Evolutionary conservation across 352 stramenopile genomes (phyloP).

Genomic region (Phytophthora pisi): DNA sequence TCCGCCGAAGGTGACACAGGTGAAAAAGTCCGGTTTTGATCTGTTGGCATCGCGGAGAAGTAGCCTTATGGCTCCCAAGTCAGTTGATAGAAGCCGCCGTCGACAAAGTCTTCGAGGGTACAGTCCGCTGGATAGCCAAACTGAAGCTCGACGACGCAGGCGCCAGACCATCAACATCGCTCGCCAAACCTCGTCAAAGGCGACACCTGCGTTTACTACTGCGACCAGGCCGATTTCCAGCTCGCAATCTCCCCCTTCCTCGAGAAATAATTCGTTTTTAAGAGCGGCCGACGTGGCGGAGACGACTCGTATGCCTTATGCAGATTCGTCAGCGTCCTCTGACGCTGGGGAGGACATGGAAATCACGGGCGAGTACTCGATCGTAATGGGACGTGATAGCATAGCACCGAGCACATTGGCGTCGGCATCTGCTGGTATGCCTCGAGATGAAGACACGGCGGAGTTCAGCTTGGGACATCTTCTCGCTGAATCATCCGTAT

Average conservation of each 20-base stretch:
- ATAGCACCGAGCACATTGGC: conserved; percentile 10
- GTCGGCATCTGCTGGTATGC: conserved; percentile 8
- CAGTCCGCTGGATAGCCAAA: conserved; percentile 79
- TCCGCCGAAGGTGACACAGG: conserved; percentile 2
- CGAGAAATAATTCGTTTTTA: conserved; percentile 54
- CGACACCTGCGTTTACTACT: conserved; percentile 14
- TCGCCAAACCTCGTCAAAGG: conserved; percentile 14
- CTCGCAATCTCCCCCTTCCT: conserved; percentile 14
- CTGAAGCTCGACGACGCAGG: conserved; percentile 61
- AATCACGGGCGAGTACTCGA: conserved; percentile 80
- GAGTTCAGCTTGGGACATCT: conserved; percentile 72
- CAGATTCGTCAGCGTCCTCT: conserved; percentile 79
- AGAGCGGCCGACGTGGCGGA: conserved; percentile 26
- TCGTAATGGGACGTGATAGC: conserved; percentile 21
- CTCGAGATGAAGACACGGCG: conserved; percentile 55
- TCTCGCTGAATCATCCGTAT: conserved; percentile 56
- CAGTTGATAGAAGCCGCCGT: conserved; percentile 43
- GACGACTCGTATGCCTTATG: conserved; percentile 54
- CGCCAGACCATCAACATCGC: conserved; percentile 46
- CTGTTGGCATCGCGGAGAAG: conserved; percentile 32
- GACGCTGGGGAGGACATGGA: conserved; percentile 88
- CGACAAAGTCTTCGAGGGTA: conserved; percentile 75
- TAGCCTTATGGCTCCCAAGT: conserved; percentile 37
- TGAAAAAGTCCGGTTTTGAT: conserved; percentile 39
- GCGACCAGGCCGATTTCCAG: conserved; percentile 9